Base-by-base conservation (phyloP, 108 stramenopile genomes). In the Cyclotella cryptica region DNA sequence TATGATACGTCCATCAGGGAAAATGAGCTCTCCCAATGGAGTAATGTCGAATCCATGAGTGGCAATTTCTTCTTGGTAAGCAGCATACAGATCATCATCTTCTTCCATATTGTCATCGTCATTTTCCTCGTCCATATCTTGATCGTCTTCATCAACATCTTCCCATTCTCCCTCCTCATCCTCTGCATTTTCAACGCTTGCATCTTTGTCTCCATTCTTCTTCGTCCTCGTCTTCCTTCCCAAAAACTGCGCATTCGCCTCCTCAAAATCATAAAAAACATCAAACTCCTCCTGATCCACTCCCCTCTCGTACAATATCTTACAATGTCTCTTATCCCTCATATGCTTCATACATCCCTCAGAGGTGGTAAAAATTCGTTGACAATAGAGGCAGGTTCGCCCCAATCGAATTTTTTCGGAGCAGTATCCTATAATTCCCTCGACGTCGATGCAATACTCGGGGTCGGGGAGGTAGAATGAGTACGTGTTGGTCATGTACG, bases 371-470 rank as follows among this genome's bases (percentile, higher is more conserved):
- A 97, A 97, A 24, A 87, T 78, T 35, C 87, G 78, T 71, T 98
- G 93, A 72, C 98, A 99, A 64, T 96, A 97, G 51, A 99, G 78
- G 77, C 98, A 99, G 21, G 87, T 80, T 47, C 91, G 87, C 24
- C 98, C 98, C 60, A 97, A 67, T 71, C 97, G 96, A 62, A 99
- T 89, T 70, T 99, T 99, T 82, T 97, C 98, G 51, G 89, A 87
- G 73, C 92, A 88, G 81, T 99, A 99, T 14, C 89, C 89, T 26
- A 98, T 15, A 30, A 98, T 66, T 12, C 96, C 96, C 57, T 85
- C 85, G 66, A 88, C 70, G 76, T 98, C 97, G 18, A 69, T 69
- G 70, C 94, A 63, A 66, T 88, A 97, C 74, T 98, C 98, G 62
- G 64, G 61, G 69, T 98, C 98, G 12, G 98, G 98, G 54, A 99